These are phyloP conservation scores for Russula dissimulans DNA, from an alignment of 768 basidiomycete genomes.

Conservation along the genomic window DNA sequence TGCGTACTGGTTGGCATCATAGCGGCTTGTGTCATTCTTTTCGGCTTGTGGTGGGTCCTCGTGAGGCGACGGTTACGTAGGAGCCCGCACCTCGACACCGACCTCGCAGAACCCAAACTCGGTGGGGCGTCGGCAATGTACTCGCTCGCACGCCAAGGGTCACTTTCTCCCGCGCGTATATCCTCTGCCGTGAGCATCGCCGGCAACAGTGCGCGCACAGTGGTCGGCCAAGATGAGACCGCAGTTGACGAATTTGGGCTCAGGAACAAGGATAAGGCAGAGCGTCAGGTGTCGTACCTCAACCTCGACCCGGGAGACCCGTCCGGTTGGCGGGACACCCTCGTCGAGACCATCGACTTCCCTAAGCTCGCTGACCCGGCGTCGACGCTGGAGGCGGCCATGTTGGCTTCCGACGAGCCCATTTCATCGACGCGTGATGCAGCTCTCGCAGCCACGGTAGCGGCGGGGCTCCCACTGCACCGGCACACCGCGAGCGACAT, in stretches of 20 bases:
- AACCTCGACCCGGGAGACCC: conserved; percentile 15
- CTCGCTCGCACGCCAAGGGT: conserved; percentile 28
- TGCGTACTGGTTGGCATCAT: conserved; percentile 53
- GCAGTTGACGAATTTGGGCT: conserved; percentile 18
- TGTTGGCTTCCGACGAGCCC: neutral
- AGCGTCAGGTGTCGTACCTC: conserved; percentile 8
- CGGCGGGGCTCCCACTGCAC: conserved; percentile 1
- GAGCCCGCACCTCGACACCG: conserved; percentile 15
- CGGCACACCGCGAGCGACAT: conserved; percentile 6
- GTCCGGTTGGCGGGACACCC: conserved; percentile 15
- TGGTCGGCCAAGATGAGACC: conserved; percentile 19
- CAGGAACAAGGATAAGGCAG: conserved; percentile 6
- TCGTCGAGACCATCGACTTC: conserved; percentile 14
- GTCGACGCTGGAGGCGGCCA: neutral
- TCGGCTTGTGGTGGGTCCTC: conserved; percentile 45
- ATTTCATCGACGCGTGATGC: neutral
- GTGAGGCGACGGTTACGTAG: conserved; percentile 20
- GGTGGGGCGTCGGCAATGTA: conserved; percentile 25
- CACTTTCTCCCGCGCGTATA: conserved; percentile 23
- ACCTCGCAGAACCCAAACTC: conserved; percentile 10
- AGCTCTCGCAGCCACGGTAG: neutral
- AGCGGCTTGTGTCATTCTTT: conserved; percentile 43
- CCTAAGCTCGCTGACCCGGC: neutral
- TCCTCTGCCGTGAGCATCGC: conserved; percentile 28
- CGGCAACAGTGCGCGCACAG: conserved; percentile 27